Evolutionary conservation across 2,329 filamentous ascomycete genomes (phyloP).

Genomic region (Lachnellula hyalina): DNA sequence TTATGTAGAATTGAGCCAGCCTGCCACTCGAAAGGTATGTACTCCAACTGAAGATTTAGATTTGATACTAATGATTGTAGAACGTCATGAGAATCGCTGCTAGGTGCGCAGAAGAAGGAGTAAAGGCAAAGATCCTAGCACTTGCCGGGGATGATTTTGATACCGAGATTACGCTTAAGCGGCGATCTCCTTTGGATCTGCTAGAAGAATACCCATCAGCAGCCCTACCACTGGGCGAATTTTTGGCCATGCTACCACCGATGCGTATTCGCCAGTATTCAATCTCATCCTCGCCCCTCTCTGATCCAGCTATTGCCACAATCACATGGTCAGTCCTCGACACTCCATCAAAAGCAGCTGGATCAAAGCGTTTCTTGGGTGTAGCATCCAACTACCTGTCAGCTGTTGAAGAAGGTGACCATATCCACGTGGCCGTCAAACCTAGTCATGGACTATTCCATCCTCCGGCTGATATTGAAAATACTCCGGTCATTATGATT

Average conservation of each 20-base stretch:
- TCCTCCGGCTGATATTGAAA: slow-evolving; percentile 21
- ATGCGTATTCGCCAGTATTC: slow-evolving; percentile 78
- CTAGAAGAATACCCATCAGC: slow-evolving; percentile 58
- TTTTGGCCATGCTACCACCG: slow-evolving; percentile 66
- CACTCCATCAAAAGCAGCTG: slow-evolving; percentile 32
- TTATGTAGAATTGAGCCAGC: slow-evolving; percentile 55
- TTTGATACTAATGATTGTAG: slow-evolving; percentile 1
- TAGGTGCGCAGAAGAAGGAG: slow-evolving; percentile 38
- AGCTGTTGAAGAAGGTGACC: slow-evolving; percentile 33
- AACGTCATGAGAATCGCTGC: slow-evolving; percentile 45
- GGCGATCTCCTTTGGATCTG: slow-evolving; percentile 62
- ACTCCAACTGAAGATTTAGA: not conserved
- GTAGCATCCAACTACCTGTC: slow-evolving; percentile 45
- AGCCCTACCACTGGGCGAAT: slow-evolving; percentile 58
- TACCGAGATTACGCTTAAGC: slow-evolving; percentile 38
- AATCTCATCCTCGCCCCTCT: slow-evolving; percentile 69
- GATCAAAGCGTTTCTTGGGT: slow-evolving; percentile 43
- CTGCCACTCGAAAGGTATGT: slow-evolving; percentile 45
- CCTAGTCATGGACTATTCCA: slow-evolving; percentile 33
- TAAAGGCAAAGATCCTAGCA: slow-evolving; percentile 37
- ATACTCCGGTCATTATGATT: slow-evolving; percentile 31
- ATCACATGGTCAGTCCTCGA: slow-evolving; percentile 59
- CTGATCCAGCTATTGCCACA: slow-evolving; percentile 35
- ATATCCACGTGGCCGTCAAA: slow-evolving; percentile 35
- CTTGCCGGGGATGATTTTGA: slow-evolving; percentile 32